Evolutionary conservation across 805 yeast genomes (phyloP), one percentile per base, ranked within the genome.

Genomic region (Suhomyces sp.): DNA sequence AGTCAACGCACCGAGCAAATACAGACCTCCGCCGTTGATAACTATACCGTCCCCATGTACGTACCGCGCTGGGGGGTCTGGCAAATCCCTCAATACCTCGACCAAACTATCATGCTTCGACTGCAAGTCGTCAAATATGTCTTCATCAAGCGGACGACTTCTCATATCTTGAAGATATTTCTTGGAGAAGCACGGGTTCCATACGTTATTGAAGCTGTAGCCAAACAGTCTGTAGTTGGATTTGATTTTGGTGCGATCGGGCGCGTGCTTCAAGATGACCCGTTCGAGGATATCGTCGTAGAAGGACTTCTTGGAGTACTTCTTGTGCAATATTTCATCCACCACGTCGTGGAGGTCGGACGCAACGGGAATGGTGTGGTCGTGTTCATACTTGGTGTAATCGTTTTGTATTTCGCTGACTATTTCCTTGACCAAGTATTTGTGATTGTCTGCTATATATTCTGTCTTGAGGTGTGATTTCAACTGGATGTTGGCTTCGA

Each of bases 1-100:
- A 9, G 69, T 59, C 33, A 73, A 60, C 6, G 70, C 76, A 36
- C 72, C 60, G 54, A 68, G 71, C 56, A 70, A 66, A 55, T 68
- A 73, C 40, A 56, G 60, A 36, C 63, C 75, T 17, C 77, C 77
- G 8, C 75, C 77, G 41, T 70, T 61, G 56, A 67, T 68, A n/a
- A 73, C 74, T 23, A 73, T 72, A 5, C 78, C 78, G 52, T 70
- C 69, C 13, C 78, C 77, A 51, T 61, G 56, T 70, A 71, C 66
- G 50, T 66, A 70, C 13, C 57, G 57, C 3, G 44, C 15, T 2
- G 69, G 64, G 4, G 73, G 72, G 2, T 55, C 51, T 3, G 64
- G 54, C 24, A 69, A 49, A 5, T 54, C 48, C 38, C 64, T 61
- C 42, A 73, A 56, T 10, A 48, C 48, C 12, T 57, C 51, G 6